Evolutionary conservation across 805 yeast genomes (phyloP), one percentile per base, ranked within the genome.

Genomic region (Torulaspora franciscae): DNA sequence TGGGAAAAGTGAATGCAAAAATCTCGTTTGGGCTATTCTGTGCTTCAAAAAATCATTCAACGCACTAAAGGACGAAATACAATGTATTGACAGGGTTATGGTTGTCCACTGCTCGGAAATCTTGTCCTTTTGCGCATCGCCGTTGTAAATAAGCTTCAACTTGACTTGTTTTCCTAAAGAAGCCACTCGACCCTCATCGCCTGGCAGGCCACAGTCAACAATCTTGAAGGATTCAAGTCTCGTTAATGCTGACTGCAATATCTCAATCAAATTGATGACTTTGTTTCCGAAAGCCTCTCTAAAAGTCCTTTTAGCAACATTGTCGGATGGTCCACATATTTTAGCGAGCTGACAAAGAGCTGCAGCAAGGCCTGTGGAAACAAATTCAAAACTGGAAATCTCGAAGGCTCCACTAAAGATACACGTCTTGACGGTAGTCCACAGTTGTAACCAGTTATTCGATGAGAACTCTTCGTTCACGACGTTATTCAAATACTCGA

Each of bases 181-280:
- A 0, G 80, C 70, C 1, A 85, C 75, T 23, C 78, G 76, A 17
- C 63, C 64, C 29, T 68, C 70, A 23, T 63, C 66, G 6, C 65
- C 60, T 35, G 55, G 62, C 25, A 67, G 42, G 2, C 85, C 56
- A 45, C 66, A 65, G 9, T 67, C 67, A 9, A 68, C 61, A 13
- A 88, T 77, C 32, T 80, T 83, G 60, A 88, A 85, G 0, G 82
- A 69, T 59, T 89, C 96, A 0, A 80, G 71, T 54, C 95, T 73
- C 1, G 86, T 79, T 17, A 88, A 64, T 0, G 86, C 79, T 45
- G 85, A 89, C 49, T 87, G 93, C 13, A 88, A 66, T 48, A 81
- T 78, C 4, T 66, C 64, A 1, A 86, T 74, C 17, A 86, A 65
- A 3, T 69, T 56, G 5, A 66, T 66, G 34, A 80, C 56, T 3